phyloP scores from a whole-genome alignment of 306 rosid species.

The Cajanus cajan region DNA sequence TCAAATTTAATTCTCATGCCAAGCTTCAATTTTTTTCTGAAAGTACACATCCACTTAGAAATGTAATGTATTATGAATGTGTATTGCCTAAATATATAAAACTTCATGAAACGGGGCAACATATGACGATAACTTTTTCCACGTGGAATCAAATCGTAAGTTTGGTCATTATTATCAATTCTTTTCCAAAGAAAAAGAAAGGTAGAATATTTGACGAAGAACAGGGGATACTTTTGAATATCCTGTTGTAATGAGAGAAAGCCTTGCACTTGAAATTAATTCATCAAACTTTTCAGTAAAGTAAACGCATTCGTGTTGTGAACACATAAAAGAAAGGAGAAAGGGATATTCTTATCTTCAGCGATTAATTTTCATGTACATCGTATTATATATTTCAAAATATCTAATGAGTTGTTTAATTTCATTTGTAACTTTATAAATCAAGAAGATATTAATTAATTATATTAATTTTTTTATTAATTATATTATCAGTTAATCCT shows the following conservation, averaged over 20 bases:
- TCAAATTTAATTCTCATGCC: too few relatives aligned
- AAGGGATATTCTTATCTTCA: neutral
- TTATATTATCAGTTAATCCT: neutral
- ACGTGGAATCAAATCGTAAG: constrained; percentile 1
- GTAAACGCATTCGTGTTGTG: constrained; percentile 20
- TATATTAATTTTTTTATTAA: neutral
- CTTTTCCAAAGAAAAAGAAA: neutral
- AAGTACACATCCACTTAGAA: neutral
- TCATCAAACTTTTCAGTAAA: constrained; percentile 30
- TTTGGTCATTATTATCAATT: constrained; percentile 15
- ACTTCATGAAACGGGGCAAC: neutral
- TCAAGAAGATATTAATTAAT: neutral
- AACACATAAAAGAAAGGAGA: constrained; percentile 10
- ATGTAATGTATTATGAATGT: neutral
- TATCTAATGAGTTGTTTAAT: neutral
- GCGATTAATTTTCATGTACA: neutral
- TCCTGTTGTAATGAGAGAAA: neutral
- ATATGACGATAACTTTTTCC: neutral
- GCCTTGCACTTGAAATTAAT: constrained; percentile 8
- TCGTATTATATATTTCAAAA: neutral
- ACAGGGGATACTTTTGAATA: constrained; percentile 13
- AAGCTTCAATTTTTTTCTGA: neutral
- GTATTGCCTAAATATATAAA: neutral
- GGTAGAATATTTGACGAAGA: neutral
- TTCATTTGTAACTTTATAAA: neutral